Evolutionary conservation across 1,284 basidiomycete species (phyloP).

Genomic region (Ceratobasidium sp.): DNA sequence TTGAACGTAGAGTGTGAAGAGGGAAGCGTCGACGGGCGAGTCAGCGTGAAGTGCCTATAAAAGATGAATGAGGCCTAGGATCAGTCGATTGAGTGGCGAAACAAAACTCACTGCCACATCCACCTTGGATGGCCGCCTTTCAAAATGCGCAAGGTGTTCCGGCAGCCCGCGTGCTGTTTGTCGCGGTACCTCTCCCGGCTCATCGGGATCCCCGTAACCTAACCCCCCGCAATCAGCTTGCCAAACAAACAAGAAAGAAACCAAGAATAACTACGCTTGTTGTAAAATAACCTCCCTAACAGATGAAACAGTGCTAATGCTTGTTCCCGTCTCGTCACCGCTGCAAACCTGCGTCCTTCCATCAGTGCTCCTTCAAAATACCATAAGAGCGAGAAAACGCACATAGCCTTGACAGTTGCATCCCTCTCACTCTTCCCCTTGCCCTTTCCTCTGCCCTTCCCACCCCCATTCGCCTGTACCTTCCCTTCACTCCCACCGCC

Average conservation of each 20-base stretch:
- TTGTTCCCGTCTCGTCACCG: conserved; percentile 83
- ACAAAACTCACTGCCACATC: conserved; percentile 74
- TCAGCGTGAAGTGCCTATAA: conserved; percentile 78
- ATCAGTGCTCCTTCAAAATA: conserved; percentile 48
- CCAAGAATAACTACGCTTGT: conserved; percentile 77
- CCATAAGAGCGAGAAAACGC: conserved; percentile 55
- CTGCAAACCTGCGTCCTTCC: conserved; percentile 62
- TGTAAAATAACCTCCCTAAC: conserved; percentile 93
- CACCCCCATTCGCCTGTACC: conserved; percentile 49
- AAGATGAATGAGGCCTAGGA: not conserved
- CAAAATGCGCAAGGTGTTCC: conserved; percentile 66
- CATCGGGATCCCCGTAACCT: conserved; percentile 77
- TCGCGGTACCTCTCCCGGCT: conserved; percentile 61
- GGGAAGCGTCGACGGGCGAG: conserved; percentile 88
- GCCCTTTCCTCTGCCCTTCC: conserved; percentile 51
- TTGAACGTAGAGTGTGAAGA: conserved; percentile 91
- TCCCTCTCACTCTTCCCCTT: conserved; percentile 53
- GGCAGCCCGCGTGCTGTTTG: conserved; percentile 66
- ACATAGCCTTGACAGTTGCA: conserved; percentile 32
- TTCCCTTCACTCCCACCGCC: conserved; percentile 53
- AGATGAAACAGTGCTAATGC: conserved; percentile 91
- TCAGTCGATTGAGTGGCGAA: not conserved
- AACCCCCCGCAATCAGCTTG: conserved; percentile 6
- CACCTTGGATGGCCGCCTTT: conserved; percentile 78
- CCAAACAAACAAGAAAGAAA: not conserved